Evolutionary conservation across 106 monocot species (phyloP).

Genomic region (Xerophyta viscosa): DNA sequence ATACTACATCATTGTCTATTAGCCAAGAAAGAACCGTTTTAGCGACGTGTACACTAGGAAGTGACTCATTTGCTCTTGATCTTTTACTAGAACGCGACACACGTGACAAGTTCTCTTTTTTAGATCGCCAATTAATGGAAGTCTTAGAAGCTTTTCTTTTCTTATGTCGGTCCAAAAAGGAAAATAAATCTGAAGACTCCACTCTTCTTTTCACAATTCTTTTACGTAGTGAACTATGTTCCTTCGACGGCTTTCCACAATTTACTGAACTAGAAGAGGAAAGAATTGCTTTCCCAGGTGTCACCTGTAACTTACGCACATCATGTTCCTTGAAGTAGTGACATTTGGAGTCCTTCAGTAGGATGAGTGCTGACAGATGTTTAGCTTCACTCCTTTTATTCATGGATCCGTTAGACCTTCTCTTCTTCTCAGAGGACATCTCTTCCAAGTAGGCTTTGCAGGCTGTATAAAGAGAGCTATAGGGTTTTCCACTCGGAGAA

Average conservation of each 20-base stretch:
- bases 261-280: neutral
- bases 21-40: constrained; percentile 49
- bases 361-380: too few species aligned
- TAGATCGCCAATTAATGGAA: neutral
- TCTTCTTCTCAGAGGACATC: neutral
- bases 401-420: neutral
- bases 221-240: constrained; percentile 8
- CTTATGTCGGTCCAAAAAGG: constrained; percentile 2
- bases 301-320: neutral
- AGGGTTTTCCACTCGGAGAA: constrained; percentile 32
- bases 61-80: constrained; percentile 2
- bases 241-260: neutral
- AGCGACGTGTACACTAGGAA: constrained; percentile 10
- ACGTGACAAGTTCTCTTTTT: neutral
- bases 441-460: constrained; percentile 32
- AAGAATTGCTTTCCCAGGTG: neutral
- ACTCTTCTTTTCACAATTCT: constrained; percentile 13
- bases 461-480: constrained; percentile 36
- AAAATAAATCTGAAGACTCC: neutral
- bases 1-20: constrained; percentile 45
- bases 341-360: neutral
- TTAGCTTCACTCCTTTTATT: neutral
- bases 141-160: constrained; percentile 8
- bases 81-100: constrained; percentile 12
- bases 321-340: neutral